Conservation (phyloP, 1,284 basidiomycete genomes). For the Malassezia japonica region DNA sequence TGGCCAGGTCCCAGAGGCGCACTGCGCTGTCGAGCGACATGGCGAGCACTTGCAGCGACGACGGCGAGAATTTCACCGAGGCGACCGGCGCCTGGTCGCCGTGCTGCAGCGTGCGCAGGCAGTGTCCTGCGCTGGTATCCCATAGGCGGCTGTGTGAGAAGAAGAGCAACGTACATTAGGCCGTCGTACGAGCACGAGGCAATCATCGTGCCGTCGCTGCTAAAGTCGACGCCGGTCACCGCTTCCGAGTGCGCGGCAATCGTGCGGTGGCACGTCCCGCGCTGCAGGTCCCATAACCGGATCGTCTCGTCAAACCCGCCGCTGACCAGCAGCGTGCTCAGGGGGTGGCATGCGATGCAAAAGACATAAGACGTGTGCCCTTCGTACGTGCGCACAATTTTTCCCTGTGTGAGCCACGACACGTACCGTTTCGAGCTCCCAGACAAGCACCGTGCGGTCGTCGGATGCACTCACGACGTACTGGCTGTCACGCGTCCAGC, state of each 20-base stretch:
- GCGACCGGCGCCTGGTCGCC: constrained; percentile 88
- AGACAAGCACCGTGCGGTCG: constrained; percentile 29
- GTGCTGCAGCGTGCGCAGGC: constrained; percentile 89
- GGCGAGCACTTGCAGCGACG: constrained; percentile 75
- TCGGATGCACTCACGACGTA: constrained; percentile 40
- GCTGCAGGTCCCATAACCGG: constrained; percentile 84
- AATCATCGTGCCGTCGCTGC: constrained; percentile 83
- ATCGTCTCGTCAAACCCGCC: constrained; percentile 92
- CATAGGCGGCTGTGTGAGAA: constrained; percentile 53
- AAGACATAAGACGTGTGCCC: constrained; percentile 92
- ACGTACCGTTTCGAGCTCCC: constrained; percentile 23
- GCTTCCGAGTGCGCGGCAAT: constrained; percentile 89
- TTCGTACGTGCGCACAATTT: constrained; percentile 49
- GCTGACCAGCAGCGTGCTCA: constrained; percentile 76
- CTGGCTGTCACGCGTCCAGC: constrained; percentile 30
- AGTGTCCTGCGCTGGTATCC: constrained; percentile 93
- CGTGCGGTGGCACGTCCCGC: constrained; percentile 48
- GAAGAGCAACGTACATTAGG: constrained; percentile 61
- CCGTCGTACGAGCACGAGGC: constrained; percentile 92
- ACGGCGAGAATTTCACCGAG: constrained; percentile 78
- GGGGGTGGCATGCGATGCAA: constrained; percentile 79
- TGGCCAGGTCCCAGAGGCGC: constrained; percentile 85
- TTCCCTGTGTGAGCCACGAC: no score
- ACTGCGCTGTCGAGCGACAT: constrained; percentile 86
- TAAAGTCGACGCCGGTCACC: constrained; percentile 84